Percentiles rank a stretch among this genome's conserved stretches.
Evolutionary conservation across 1,284 basidiomycete genomes (phyloP).

Genomic region (Cryptococcus depauperatus): DNA sequence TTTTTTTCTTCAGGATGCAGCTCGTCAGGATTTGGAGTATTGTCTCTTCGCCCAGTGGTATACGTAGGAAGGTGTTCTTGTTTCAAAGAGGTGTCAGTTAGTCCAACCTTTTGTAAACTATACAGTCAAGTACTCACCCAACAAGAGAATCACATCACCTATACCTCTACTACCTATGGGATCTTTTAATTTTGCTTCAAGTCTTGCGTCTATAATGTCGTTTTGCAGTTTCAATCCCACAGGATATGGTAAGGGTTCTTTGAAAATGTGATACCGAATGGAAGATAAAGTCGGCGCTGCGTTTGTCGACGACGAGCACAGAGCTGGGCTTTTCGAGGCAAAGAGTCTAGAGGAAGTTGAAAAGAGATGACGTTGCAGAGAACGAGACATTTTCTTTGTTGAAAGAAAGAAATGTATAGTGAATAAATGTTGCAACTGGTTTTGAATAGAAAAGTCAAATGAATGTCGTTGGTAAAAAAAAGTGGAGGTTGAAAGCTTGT

Average conservation of each 20-base stretch:
- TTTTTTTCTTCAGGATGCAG: slow-evolving; percentile 59
- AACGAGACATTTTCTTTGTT: slow-evolving; percentile 3
- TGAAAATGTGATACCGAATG: slow-evolving; percentile 69
- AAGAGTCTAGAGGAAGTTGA: background rate
- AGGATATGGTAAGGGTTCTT: slow-evolving; percentile 60
- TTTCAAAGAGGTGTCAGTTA: no score
- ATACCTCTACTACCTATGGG: slow-evolving; percentile 29
- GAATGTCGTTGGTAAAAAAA: no score
- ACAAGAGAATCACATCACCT: slow-evolving; percentile 49
- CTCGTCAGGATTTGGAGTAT: slow-evolving; percentile 47
- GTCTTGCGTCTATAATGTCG: slow-evolving; percentile 56
- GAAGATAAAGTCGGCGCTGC: slow-evolving; percentile 46
- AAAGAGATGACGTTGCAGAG: background rate
- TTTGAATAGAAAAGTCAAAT: no score
- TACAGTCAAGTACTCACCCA: slow-evolving; percentile 33
- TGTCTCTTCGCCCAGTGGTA: slow-evolving; percentile 80
- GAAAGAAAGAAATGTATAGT: no score
- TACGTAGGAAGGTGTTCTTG: slow-evolving; percentile 86
- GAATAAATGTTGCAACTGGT: no score
- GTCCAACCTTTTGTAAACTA: background rate
- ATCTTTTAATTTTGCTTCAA: slow-evolving; percentile 34
- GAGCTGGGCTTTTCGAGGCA: background rate
- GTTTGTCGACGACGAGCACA: background rate
- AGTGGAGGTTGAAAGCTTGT: no score
- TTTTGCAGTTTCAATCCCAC: slow-evolving; percentile 64